A percentile compares a stretch with the other conserved stretches of the same genome.
phyloP scores from a whole-genome alignment of 768 basidiomycete genomes.

The Butyriboletus loyo region DNA sequence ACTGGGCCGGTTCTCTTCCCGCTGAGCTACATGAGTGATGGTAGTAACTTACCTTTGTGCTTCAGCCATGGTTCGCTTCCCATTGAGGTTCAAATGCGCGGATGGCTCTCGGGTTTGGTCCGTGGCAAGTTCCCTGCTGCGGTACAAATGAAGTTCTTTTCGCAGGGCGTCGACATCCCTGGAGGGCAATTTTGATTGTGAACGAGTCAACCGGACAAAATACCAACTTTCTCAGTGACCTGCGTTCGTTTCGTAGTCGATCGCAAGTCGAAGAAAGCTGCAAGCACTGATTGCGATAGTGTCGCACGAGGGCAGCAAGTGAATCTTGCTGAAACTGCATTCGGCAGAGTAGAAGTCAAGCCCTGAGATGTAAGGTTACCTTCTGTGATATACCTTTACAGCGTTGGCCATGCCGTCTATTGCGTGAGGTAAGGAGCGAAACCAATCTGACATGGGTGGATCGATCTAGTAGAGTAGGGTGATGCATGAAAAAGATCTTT shows the following conservation, averaged over 20 bases:
- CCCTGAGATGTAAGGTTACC: background rate
- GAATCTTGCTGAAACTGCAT: constrained; percentile 76
- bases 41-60: constrained; percentile 38
- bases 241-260: constrained; percentile 37
- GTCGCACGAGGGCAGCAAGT: constrained; percentile 63
- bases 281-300: constrained; percentile 55
- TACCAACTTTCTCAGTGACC: constrained; percentile 52
- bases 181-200: constrained; percentile 3
- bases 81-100: constrained; percentile 48
- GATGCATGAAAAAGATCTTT: background rate
- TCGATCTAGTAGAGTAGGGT: constrained; percentile 55
- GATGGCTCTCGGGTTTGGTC: constrained; percentile 34
- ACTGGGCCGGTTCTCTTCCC: constrained; percentile 8
- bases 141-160: constrained; percentile 49
- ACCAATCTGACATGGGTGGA: constrained; percentile 80
- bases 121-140: constrained; percentile 29
- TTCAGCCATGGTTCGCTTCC: constrained; percentile 60
- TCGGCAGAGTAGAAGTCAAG: background rate
- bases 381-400: constrained; percentile 48
- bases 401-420: constrained; percentile 66
- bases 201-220: constrained; percentile 1
- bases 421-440: constrained; percentile 56
- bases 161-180: constrained; percentile 51
- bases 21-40: background rate
- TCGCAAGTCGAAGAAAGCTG: constrained; percentile 39